A percentile compares a stretch with the other conserved stretches of the same genome.
Evolutionary conservation across 1,284 basidiomycete genomes (phyloP).

Genomic region (Gymnopus androsaceus): DNA sequence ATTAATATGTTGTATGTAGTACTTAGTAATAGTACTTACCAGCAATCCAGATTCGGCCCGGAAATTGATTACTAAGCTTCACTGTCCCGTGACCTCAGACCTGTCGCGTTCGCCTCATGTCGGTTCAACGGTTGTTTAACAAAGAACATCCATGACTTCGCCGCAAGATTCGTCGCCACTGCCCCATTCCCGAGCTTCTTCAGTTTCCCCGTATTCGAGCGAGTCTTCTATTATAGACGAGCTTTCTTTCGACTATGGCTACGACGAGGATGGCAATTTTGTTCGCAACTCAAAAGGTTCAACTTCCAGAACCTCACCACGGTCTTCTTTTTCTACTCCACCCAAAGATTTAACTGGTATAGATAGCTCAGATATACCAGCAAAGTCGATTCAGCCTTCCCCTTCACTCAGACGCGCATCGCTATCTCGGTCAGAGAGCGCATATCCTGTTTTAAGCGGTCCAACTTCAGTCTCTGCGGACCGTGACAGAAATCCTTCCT

Average conservation of each 20-base stretch:
- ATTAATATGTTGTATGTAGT: slow-evolving; percentile 2
- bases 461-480: slow-evolving; percentile 23
- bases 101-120: slow-evolving; percentile 8
- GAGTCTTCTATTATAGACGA: slow-evolving; percentile 55
- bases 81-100: neutral
- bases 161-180: slow-evolving; percentile 7
- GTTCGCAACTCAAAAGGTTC: slow-evolving; percentile 50
- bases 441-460: slow-evolving; percentile 38
- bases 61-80: too few species aligned
- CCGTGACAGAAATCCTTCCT: slow-evolving; percentile 28
- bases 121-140: too few species aligned
- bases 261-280: slow-evolving; percentile 59
- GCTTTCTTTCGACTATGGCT: slow-evolving; percentile 70
- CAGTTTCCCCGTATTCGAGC: slow-evolving; percentile 6
- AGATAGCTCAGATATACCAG: slow-evolving; percentile 14
- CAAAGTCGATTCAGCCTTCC: slow-evolving; percentile 36
- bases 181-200: neutral
- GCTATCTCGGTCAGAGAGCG: slow-evolving; percentile 68
- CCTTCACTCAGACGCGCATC: slow-evolving; percentile 46
- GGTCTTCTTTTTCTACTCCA: slow-evolving; percentile 8
- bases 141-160: neutral
- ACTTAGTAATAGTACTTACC: neutral
- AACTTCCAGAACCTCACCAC: slow-evolving; percentile 4
- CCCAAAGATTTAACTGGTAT: slow-evolving; percentile 2
- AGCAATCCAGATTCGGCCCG: too few species aligned